Evolutionary conservation across 83 land plant genomes (phyloP), one percentile per base, ranked within the genome.

Genomic region (Picea mariana): DNA sequence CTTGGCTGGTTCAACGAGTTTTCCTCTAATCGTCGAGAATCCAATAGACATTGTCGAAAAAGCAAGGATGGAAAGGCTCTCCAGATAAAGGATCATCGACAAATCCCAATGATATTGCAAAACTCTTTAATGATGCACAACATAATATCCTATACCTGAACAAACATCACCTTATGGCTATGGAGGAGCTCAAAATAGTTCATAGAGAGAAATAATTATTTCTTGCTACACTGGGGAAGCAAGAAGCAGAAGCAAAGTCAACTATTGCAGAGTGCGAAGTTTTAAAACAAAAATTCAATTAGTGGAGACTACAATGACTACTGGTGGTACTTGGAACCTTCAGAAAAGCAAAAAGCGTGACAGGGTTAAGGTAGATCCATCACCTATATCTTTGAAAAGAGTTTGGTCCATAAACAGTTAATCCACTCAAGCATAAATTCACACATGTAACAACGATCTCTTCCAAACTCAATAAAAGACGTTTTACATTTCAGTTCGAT

Each of bases 131-230:
- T 59, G 84, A 89, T 82, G 88, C 88, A 79, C 86, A 89, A 76
- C 80, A 82, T 76, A 86, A 91, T 76, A 87, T 91, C 76, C 66
- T 91, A 13, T 84, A 83, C 81, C 61, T 91, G 81, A 87, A 91
- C 79, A 89, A 87, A 67, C 90, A 89, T 67, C 91, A 90, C 13
- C 67, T 89, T 11, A 20, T 62, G 78, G 91, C 93, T 31, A 69
- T 89, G 17, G 93, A 91, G 85, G 87, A 91, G 81, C 88, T 91
- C 64, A 83, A 91, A 58, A 91, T 75, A 76, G 81, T 69, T 47
- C 83, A 81, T 34, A 73, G 60, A 42, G 91, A 91, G 59, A 89
- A 87, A 68, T 59, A 87, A 34, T 77, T 84, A 34, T 77, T 91
- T 62, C 82, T 85, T 71, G 88, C 87, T 26, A 87, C 27, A 65